A percentile compares a stretch with the other conserved stretches of the same genome.
Evolutionary conservation across 225 moss, liverwort and hornwort genomes (phyloP).

Genomic region (Sphagnum tenellum): DNA sequence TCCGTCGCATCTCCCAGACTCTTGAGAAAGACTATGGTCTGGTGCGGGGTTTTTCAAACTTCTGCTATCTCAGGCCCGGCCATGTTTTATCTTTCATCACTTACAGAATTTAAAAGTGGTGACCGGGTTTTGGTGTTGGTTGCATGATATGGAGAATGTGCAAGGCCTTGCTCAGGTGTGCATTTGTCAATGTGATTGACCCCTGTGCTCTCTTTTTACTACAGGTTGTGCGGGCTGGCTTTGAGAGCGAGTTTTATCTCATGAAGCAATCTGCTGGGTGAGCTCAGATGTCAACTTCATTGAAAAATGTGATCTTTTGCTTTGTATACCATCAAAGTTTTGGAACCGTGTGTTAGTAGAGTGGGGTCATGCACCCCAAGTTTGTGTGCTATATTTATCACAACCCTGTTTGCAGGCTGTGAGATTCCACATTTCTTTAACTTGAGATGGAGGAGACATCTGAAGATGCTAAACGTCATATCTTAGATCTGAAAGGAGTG

Average conservation of each 20-base stretch:
- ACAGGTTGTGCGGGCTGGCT: conserved; percentile 80
- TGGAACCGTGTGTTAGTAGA: too few species aligned
- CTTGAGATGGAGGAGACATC: too few species aligned
- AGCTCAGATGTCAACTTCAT: background rate
- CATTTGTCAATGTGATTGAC: too few species aligned
- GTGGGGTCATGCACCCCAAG: too few species aligned
- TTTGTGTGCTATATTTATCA: too few species aligned
- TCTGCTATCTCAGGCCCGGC: too few species aligned
- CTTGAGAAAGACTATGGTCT: conserved; percentile 75
- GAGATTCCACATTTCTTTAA: too few species aligned
- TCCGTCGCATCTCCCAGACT: conserved; percentile 51
- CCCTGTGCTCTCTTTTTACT: conserved; percentile 1
- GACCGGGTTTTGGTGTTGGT: background rate
- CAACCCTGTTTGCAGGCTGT: too few species aligned
- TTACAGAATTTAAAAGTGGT: background rate
- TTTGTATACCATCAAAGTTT: too few species aligned
- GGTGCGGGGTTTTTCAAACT: conserved; percentile 19
- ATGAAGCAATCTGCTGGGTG: conserved; percentile 54
- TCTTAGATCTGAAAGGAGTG: too few species aligned
- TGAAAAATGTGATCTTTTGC: too few species aligned
- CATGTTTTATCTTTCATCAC: background rate
- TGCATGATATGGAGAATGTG: background rate
- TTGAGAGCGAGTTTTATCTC: conserved; percentile 92
- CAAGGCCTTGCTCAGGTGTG: conserved; percentile 2
- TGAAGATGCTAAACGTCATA: too few species aligned